Base-by-base conservation (phyloP, 2,329 filamentous ascomycete species). In the Alternaria ethzedia region DNA sequence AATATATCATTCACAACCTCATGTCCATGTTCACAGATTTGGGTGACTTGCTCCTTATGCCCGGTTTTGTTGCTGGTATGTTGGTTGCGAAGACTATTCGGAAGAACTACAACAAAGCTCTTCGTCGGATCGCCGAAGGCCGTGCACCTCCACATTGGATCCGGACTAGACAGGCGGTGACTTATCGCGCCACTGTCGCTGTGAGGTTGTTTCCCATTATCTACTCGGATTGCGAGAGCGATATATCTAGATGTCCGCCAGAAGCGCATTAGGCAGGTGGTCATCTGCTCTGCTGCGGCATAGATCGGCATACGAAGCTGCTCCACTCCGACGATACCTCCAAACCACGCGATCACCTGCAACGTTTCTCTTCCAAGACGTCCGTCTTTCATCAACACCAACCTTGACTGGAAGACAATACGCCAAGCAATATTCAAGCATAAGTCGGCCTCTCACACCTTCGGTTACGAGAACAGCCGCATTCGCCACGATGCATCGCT, bases 401-500 rank as follows among this genome's bases (percentile, higher is more conserved):
- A 21, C 49, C 36, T 15, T 52, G 49, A 41, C 28, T 52, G 30
- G 49, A 32, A 41, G 10, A 41, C 49, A 36, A 13, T 12, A 21
- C 5, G 12, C 6, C 28, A 36, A 15, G 28, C 49, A 52, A 52
- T 13, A 20, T 23, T 36, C 49, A 7, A 52, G n/a, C 9, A 23
- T 23, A n/a, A 13, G 28, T 4, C 56, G 20, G 25, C 12, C 46
- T n/a, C 30, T 36, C 20, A 41, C n/a, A 17, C 36, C 41, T 23
- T n/a, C 28, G 41, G 49, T 6, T 52, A 36, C 30, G 20, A 52
- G 49, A 41, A 15, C 49, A 52, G 49, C 49, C 15, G 36, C 49
- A 32, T 61, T 67, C 61, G 60, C 68, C 28, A 66, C 60, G 10
- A 73, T 71, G 69, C 71, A 73, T 64, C 68, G 68, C 64, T 54